phyloP scores from a whole-genome alignment of 306 rosid species.

The Argentina anserina region DNA sequence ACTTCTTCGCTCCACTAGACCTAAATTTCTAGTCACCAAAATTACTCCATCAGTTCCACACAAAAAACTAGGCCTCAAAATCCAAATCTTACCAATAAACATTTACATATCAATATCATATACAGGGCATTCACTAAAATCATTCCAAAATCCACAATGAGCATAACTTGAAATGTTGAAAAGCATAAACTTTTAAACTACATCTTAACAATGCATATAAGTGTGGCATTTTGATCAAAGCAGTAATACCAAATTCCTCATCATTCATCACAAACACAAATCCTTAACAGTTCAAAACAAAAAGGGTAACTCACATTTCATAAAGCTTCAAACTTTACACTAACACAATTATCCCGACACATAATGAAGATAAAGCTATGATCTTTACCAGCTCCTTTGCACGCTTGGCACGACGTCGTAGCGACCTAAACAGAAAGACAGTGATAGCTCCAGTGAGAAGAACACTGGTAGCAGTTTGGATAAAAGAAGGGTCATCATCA shows the following conservation, averaged over 20 bases:
- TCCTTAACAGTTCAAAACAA: neutral
- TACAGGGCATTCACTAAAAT: neutral
- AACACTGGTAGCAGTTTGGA: conserved; percentile 81
- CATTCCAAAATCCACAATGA: neutral
- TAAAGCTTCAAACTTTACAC: conserved; percentile 3
- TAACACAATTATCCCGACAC: neutral
- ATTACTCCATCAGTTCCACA: conserved; percentile 15
- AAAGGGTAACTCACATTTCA: neutral
- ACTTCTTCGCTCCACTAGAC: conserved; percentile 66
- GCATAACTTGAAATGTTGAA: neutral
- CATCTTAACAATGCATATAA: neutral
- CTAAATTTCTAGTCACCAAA: conserved; percentile 73
- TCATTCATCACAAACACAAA: neutral
- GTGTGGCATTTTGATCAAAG: neutral
- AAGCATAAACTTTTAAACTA: neutral
- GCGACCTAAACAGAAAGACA: conserved; percentile 73
- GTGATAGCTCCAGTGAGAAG: conserved; percentile 87
- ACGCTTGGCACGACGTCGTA: conserved; percentile 88
- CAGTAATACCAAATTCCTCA: neutral
- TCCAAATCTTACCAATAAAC: neutral
- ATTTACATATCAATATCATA: neutral
- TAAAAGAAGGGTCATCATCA: conserved; percentile 66
- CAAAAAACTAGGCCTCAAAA: too few species aligned
- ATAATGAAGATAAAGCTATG: neutral
- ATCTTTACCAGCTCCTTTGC: conserved; percentile 64